Base-by-base conservation (phyloP, 2,329 filamentous ascomycete genomes). In the Ceratocystis variospora region DNA sequence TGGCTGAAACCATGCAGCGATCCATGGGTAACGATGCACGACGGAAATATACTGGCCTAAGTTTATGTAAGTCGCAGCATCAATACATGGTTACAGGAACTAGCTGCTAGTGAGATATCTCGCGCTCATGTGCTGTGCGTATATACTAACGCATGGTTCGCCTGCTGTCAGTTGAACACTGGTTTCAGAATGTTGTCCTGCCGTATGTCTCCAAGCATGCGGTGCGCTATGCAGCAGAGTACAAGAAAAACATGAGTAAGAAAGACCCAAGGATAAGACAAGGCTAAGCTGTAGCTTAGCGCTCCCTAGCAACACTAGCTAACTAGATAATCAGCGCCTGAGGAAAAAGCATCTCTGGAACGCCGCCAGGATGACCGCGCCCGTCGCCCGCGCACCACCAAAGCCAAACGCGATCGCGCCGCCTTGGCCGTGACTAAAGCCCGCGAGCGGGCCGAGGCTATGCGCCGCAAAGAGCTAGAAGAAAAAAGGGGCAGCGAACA, bases 1-100 rank as follows among this genome's bases (percentile, higher is more conserved):
- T 77, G 25, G 76, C 76, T 2, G 63, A 64, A 0, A 69, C 73
- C 3, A 80, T 80, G 78, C 74, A 76, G 41, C 44, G 66, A 5
- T 70, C 66, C 3, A 74, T 79, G 71, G 75, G 75, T 0, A 59
- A 62, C 0, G 67, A 71, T 2, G 72, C 74, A 28, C 76, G 76
- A 19, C 76, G 79, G 5, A 66, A 68, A 2, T 80, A 80, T 67
- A 78, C 74, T 0, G 70, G 70, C 1, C 71, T 74, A 1, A 75
- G 77, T 73, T 72, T 78, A 37, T 76, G 77, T 79, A 71, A 73
- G 77, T 68, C 10, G 15, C 19, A 15, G 37, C 48, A 41, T 41
- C 10, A 10, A 53, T 19, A 6, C n/a, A 53, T 7, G 12, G n/a
- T 25, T 6, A n/a, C 48, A 53, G 10, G 12, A n/a, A 53, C 8